Percentiles rank a stretch among this genome's conserved stretches.
Evolutionary conservation across 371 early-diverging fungal species (phyloP).

Genomic region (Mortierella polycephala): DNA sequence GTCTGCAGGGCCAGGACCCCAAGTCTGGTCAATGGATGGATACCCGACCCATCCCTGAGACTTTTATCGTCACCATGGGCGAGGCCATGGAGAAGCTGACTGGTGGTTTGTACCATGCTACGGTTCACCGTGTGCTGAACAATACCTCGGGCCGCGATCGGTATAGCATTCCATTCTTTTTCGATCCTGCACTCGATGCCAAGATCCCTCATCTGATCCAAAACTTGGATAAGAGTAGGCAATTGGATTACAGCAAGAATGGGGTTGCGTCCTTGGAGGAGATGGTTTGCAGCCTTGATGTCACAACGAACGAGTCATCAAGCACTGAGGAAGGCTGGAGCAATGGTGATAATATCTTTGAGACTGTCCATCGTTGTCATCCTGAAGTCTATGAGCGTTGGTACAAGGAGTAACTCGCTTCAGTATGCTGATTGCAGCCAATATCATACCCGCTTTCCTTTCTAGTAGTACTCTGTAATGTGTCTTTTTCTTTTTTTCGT

Average conservation of each 20-base stretch:
- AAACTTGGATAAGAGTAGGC: constrained; percentile 6
- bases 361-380: constrained; percentile 7
- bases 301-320: constrained; percentile 6
- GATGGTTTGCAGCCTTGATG: constrained; percentile 60
- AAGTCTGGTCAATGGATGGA: constrained; percentile 69
- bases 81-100: constrained; percentile 71
- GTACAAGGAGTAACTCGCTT: constrained; percentile 8
- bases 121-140: constrained; percentile 72
- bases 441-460: too few species aligned
- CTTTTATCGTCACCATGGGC: constrained; percentile 76
- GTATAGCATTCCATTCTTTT: constrained; percentile 65
- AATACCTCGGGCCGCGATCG: constrained; percentile 62
- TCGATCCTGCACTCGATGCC: constrained; percentile 57
- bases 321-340: constrained; percentile 1
- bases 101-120: constrained; percentile 62
- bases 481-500: too few species aligned
- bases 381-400: constrained; percentile 32
- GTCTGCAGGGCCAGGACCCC: constrained; percentile 72
- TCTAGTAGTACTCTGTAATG: too few species aligned
- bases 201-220: constrained; percentile 51
- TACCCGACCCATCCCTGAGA: constrained; percentile 65
- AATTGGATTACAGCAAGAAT: constrained; percentile 20
- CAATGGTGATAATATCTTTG: constrained; percentile 29
- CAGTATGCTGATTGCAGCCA: too few species aligned
- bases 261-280: constrained; percentile 45